These are phyloP conservation scores for Leucocoprinus gongylophorus DNA, from an alignment of 1,284 basidiomycete genomes.

Conservation along the genomic window DNA sequence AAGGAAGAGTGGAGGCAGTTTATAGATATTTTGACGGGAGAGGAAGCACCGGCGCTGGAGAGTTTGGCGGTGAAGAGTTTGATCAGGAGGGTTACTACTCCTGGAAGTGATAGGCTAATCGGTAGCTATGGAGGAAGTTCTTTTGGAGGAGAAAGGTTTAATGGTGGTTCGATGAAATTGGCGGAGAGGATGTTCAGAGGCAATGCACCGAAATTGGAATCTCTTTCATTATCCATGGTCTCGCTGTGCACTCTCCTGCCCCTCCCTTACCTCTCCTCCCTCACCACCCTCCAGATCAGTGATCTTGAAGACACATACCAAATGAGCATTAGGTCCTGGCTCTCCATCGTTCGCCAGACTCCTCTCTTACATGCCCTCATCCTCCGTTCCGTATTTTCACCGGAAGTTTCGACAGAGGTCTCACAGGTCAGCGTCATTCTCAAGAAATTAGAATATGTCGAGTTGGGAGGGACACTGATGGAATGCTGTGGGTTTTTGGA, in stretches of 20 bases:
- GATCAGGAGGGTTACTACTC: constrained; percentile 2
- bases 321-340: constrained; percentile 8
- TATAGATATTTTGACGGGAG: neutral
- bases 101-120: neutral
- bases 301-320: constrained; percentile 2
- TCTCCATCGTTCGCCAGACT: constrained; percentile 6
- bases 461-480: constrained; percentile 7
- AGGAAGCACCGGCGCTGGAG: constrained; percentile 7
- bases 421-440: constrained; percentile 3
- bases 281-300: constrained; percentile 7
- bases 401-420: neutral
- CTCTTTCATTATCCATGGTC: constrained; percentile 8
- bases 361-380: neutral
- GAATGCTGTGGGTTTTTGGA: constrained; percentile 9
- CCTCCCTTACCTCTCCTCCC: neutral
- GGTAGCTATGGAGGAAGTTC: neutral
- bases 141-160: neutral
- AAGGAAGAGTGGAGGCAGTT: constrained; percentile 7
- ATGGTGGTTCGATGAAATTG: neutral
- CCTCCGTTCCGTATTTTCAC: constrained; percentile 3
- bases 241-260: neutral
- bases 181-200: constrained; percentile 3
- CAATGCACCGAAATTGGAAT: neutral
- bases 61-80: constrained; percentile 4
- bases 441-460: constrained; percentile 2